These are phyloP conservation scores for Pythium myriotylum DNA, from an alignment of 352 stramenopile species.

Conservation along the genomic window DNA sequence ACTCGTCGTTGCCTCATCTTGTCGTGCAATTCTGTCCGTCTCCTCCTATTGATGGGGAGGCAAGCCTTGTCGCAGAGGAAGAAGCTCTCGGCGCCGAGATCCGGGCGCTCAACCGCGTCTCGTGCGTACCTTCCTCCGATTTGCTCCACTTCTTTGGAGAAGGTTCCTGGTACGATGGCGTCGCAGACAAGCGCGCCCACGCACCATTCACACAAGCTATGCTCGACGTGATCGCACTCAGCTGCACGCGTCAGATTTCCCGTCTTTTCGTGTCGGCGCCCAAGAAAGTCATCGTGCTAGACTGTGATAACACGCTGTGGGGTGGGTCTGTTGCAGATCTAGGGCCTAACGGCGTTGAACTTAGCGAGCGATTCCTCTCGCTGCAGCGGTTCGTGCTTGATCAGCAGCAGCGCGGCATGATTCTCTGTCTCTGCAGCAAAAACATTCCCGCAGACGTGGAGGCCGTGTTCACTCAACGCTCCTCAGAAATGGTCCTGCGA, in stretches of 20 bases:
- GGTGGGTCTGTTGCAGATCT: slow-evolving; percentile 64
- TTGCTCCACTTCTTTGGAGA: slow-evolving; percentile 38
- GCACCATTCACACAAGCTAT: slow-evolving; percentile 69
- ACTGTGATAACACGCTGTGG: slow-evolving; percentile 83
- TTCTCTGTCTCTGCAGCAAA: slow-evolving; percentile 73
- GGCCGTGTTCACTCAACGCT: slow-evolving; percentile 45
- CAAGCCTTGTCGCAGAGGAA: slow-evolving; percentile 21
- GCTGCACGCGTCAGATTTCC: slow-evolving; percentile 52
- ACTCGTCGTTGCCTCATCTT: slow-evolving; percentile 9
- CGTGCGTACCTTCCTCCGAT: slow-evolving; percentile 28
- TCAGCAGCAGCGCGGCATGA: slow-evolving; percentile 47
- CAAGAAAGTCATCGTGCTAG: slow-evolving; percentile 78
- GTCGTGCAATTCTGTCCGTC: slow-evolving; percentile 29
- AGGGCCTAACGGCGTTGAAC: slow-evolving; percentile 36
- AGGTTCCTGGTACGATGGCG: slow-evolving; percentile 48
- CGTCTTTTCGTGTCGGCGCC: slow-evolving; percentile 32
- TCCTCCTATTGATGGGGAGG: slow-evolving; percentile 7
- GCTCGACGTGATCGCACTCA: slow-evolving; percentile 51
- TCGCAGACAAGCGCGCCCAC: slow-evolving; percentile 58
- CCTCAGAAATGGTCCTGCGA: slow-evolving; percentile 50
- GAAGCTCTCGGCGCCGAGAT: slow-evolving; percentile 24
- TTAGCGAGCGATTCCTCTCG: slow-evolving; percentile 45
- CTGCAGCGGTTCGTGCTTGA: slow-evolving; percentile 64
- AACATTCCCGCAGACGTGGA: slow-evolving; percentile 62
- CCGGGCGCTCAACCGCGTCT: slow-evolving; percentile 27